A percentile compares a stretch with the other conserved stretches of the same genome.
phyloP scores from a whole-genome alignment of 225 moss, liverwort and hornwort species.

The Thuidium tamariscinum region DNA sequence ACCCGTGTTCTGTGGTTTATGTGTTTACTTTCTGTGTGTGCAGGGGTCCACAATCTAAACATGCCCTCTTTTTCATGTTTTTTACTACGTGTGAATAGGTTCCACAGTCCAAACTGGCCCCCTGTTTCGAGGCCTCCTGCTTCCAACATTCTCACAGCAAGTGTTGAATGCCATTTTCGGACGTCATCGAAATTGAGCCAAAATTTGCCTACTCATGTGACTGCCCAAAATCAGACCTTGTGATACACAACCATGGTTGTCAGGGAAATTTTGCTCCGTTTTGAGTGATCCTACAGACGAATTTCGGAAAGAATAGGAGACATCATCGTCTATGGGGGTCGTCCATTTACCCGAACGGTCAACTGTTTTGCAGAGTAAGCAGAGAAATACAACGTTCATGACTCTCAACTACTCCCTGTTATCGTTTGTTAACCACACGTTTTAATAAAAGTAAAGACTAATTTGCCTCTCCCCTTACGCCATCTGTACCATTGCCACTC shows the following conservation, averaged over 20 bases:
- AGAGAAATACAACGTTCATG: not conserved
- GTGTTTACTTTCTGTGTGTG: not conserved
- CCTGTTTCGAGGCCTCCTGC: not conserved
- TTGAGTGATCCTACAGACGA: not conserved
- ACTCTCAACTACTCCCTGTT: not conserved
- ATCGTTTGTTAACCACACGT: not conserved
- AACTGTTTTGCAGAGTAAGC: not conserved
- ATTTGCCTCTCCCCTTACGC: not conserved
- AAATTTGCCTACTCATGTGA: not conserved
- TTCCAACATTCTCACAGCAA: not conserved
- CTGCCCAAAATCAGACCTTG: not conserved
- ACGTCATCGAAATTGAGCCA: not conserved
- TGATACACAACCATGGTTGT: not conserved
- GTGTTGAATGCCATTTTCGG: not conserved
- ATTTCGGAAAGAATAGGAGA: not conserved
- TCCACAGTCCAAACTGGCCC: not conserved
- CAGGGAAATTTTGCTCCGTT: not conserved
- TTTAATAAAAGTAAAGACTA: not conserved
- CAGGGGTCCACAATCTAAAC: not conserved
- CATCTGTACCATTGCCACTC: not conserved
- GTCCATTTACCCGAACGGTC: not conserved
- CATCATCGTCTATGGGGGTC: not conserved
- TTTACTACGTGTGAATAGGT: not conserved
- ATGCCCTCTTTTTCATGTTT: not conserved
- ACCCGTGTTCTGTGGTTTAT: not conserved